Percentiles rank a stretch among this genome's conserved stretches.
phyloP scores from a whole-genome alignment of 768 basidiomycete genomes.

The Leucosporidium scottii region DNA sequence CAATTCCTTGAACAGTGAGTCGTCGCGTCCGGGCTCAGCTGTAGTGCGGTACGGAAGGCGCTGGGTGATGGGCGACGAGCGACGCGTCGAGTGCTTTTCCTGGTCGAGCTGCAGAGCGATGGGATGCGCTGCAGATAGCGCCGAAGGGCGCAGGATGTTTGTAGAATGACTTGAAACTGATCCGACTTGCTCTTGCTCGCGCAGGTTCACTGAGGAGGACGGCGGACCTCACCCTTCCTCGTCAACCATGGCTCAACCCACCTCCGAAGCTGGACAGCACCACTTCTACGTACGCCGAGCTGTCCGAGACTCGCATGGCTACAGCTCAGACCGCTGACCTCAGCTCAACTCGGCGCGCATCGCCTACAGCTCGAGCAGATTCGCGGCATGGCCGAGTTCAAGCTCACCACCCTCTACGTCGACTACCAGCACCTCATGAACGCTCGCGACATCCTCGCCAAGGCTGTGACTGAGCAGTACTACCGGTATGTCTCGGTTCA shows the following conservation, averaged over 20 bases:
- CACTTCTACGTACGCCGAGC: slow-evolving; percentile 20
- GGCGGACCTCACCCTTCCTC: slow-evolving; percentile 70
- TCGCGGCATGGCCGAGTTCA: slow-evolving; percentile 87
- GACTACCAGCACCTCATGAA: slow-evolving; percentile 86
- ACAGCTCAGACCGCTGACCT: slow-evolving; percentile 44
- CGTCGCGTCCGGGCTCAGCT: background rate
- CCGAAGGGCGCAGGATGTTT: no score
- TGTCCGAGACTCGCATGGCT: slow-evolving; percentile 42
- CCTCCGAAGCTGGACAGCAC: background rate
- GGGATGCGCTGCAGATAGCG: no score
- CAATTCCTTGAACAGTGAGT: slow-evolving; percentile 83
- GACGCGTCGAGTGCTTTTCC: no score
- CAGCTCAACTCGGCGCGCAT: slow-evolving; percentile 50
- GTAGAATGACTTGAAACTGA: no score
- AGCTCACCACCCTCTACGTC: slow-evolving; percentile 91
- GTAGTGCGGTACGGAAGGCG: no score
- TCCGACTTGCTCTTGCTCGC: no score
- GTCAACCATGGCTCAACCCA: slow-evolving; percentile 35
- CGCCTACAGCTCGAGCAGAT: slow-evolving; percentile 85
- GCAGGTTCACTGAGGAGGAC: slow-evolving; percentile 76
- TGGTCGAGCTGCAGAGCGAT: no score
- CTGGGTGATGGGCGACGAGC: no score
- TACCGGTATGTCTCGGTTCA: slow-evolving; percentile 53
- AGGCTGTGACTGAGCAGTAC: slow-evolving; percentile 89
- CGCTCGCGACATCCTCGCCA: slow-evolving; percentile 84